Evolutionary conservation across 2,329 filamentous ascomycete species (phyloP), one percentile per base, ranked within the genome.

Genomic region (Phyllosticta citribraziliensis): DNA sequence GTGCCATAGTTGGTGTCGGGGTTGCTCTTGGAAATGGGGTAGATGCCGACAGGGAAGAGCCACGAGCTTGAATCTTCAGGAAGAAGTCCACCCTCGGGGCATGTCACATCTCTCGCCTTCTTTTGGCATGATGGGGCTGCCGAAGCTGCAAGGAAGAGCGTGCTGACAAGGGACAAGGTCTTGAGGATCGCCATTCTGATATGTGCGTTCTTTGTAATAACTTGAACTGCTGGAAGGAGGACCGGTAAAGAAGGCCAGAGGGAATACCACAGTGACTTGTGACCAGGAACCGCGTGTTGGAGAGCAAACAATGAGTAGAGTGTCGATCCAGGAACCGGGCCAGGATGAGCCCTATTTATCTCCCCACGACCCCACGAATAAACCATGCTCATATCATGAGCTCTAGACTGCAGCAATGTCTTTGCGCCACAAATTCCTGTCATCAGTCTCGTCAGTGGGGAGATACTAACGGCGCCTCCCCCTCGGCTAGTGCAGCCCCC

Each of bases 1-100:
- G 54, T 55, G 57, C 65, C 64, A 52, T 62, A 66, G 14, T 53
- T 62, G 51, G 62, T 63, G 58, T 65, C 61, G 3, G 65, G 65
- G 40, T 63, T 52, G 14, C 53, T 54, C 33, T 61, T 55, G n/a
- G 64, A 61, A 52, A 67, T 63, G 9, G 63, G 63, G 40, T 59
- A 57, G 51, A 67, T 63, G 30, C 53, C 19, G 12, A 57, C 55
- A 10, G 65, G 65, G 14, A 60, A 64, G 9, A 66, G 63, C 52
- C 50, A 57, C 20, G n/a, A 5, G 24, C 33, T 54, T 24, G 61
- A 56, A 54, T 58, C 60, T 20, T 58, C 19, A 5, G 65, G 63
- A 53, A 65, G 65, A 40, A 51, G 53, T 54, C 60, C 63, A 56
- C 58, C 60, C 19, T 63, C 52, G 17, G 65, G 63, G 61, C 65